Percentiles rank a stretch among this genome's conserved stretches.
Conservation (phyloP, 495 filamentous ascomycete genomes). For the Daldinia grandis region DNA sequence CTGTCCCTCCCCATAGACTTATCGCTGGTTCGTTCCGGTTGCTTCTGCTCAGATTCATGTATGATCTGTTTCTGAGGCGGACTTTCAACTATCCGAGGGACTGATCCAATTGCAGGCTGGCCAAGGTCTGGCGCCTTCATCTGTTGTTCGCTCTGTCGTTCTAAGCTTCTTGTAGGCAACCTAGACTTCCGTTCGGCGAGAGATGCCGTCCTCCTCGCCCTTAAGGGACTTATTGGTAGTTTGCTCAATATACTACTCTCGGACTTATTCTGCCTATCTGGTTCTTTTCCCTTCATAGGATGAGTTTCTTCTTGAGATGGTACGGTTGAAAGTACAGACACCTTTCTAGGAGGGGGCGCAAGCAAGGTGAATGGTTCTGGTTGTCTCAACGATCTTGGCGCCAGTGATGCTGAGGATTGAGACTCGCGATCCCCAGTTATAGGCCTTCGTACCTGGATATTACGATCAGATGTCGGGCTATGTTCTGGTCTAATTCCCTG, state of each 20-base stretch:
- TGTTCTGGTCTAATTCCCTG: conserved; percentile 16
- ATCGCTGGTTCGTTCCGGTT: not conserved
- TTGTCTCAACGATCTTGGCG: not conserved
- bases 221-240: conserved; percentile 22
- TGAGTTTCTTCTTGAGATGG: conserved; percentile 20
- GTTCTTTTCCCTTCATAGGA: conserved; percentile 23
- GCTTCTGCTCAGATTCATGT: conserved; percentile 1
- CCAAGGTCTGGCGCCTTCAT: not conserved
- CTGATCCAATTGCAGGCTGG: not conserved
- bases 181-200: not conserved
- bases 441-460: conserved; percentile 35
- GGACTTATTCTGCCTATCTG: not conserved
- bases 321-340: conserved; percentile 25
- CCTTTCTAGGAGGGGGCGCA: conserved; percentile 27
- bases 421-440: conserved; percentile 46
- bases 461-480: conserved; percentile 19
- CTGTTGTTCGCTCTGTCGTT: not conserved
- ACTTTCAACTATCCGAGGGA: conserved; percentile 8
- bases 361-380: conserved; percentile 20
- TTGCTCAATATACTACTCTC: not conserved
- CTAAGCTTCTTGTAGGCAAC: not conserved
- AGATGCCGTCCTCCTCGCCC: not conserved
- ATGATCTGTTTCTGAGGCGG: not conserved
- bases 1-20: not conserved
- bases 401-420: conserved; percentile 31